These are phyloP conservation scores for Castanea sativa DNA, from an alignment of 306 rosid species.

Conservation along the genomic window DNA sequence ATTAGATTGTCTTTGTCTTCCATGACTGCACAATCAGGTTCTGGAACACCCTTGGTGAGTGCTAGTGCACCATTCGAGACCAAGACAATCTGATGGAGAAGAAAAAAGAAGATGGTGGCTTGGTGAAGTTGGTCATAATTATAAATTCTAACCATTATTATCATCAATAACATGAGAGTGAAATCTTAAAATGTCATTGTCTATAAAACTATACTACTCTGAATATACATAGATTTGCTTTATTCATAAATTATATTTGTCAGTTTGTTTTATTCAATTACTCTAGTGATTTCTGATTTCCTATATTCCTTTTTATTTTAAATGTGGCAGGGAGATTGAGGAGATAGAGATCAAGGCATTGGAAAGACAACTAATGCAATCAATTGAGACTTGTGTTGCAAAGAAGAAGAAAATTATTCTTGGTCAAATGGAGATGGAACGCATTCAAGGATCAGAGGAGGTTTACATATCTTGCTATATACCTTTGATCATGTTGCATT, in stretches of 20 bases:
- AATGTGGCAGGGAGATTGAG: constrained; percentile 67
- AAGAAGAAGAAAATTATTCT: constrained; percentile 86
- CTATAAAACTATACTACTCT: background rate
- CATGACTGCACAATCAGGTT: constrained; percentile 95
- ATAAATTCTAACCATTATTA: background rate
- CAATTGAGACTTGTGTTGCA: constrained; percentile 63
- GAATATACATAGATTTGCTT: background rate
- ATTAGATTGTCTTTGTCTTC: constrained; percentile 92
- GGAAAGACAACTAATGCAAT: constrained; percentile 86
- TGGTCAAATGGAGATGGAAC: constrained; percentile 69
- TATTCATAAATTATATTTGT: background rate
- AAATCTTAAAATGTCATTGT: background rate
- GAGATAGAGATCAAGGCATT: constrained; percentile 70
- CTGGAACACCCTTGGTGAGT: constrained; percentile 96
- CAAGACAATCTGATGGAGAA: too few species aligned
- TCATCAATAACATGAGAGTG: background rate
- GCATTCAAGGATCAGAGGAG: constrained; percentile 73
- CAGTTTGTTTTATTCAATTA: background rate
- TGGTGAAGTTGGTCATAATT: background rate
- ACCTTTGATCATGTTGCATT: background rate
- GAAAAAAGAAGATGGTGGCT: background rate
- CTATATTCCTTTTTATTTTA: background rate
- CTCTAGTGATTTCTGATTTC: constrained; percentile 10
- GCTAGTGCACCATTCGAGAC: constrained; percentile 69
- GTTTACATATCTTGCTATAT: constrained; percentile 30